Evolutionary conservation across 164 flowering plant species (phyloP).

Genomic region (Echeveria elegans): DNA sequence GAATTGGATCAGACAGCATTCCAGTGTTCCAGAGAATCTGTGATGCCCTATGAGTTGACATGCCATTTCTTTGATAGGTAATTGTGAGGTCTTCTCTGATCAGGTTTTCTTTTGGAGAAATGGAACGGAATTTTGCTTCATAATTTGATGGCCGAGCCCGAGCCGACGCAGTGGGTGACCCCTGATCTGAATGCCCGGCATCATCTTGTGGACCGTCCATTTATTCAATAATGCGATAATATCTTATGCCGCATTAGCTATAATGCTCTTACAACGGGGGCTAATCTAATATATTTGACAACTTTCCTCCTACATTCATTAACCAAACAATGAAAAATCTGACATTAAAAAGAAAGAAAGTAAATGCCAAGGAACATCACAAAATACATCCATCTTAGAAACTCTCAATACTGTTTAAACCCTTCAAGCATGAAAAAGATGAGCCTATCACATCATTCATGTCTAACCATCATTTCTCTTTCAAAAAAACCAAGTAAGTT

Average conservation of each 20-base stretch:
- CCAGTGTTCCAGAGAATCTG: slow-evolving; percentile 89
- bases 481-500: neutral
- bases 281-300: too few species aligned
- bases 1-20: slow-evolving; percentile 68
- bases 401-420: neutral
- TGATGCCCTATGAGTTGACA: slow-evolving; percentile 53
- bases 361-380: neutral
- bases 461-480: too few species aligned
- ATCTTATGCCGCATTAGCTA: slow-evolving; percentile 23
- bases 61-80: slow-evolving; percentile 34
- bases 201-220: slow-evolving; percentile 85
- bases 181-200: slow-evolving; percentile 54
- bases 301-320: neutral
- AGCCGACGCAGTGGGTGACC: slow-evolving; percentile 50
- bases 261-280: neutral
- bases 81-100: slow-evolving; percentile 29
- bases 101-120: slow-evolving; percentile 44
- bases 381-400: too few species aligned
- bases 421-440: neutral
- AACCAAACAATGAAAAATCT: neutral
- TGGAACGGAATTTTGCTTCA: slow-evolving; percentile 58
- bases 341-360: neutral
- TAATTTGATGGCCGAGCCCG: slow-evolving; percentile 74
- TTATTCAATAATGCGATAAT: slow-evolving; percentile 42
- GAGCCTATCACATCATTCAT: neutral